Percentiles rank a stretch among this genome's conserved stretches.
phyloP scores from a whole-genome alignment of 805 yeast genomes.

The Candida stauntonica region DNA sequence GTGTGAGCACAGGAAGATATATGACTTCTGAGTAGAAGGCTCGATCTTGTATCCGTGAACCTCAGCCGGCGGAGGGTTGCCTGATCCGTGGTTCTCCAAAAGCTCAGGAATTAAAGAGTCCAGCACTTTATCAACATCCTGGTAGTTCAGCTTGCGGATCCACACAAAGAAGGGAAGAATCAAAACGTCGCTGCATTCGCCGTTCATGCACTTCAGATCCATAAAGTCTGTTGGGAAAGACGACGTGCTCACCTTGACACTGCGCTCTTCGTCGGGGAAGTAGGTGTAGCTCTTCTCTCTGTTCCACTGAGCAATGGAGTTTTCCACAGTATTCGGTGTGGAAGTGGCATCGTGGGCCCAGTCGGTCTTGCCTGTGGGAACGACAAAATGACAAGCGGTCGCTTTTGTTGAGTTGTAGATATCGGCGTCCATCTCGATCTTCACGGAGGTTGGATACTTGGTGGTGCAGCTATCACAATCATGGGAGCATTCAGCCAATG shows the following conservation, averaged over 20 bases:
- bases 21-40: constrained; percentile 39
- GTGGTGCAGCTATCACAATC: constrained; percentile 53
- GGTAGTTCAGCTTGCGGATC: constrained; percentile 46
- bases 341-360: constrained; percentile 77
- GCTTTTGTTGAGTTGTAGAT: constrained; percentile 67
- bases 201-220: constrained; percentile 38
- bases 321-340: constrained; percentile 42
- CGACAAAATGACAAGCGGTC: constrained; percentile 65
- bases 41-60: constrained; percentile 29
- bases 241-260: constrained; percentile 49
- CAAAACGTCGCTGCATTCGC: constrained; percentile 53
- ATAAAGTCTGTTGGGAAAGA: constrained; percentile 47
- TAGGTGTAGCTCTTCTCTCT: constrained; percentile 4
- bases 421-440: constrained; percentile 29
- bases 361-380: constrained; percentile 80
- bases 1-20: constrained; percentile 82
- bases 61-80: constrained; percentile 15
- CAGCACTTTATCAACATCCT: constrained; percentile 42
- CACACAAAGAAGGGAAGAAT: constrained; percentile 73
- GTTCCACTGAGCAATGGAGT: constrained; percentile 39
- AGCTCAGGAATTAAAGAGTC: constrained; percentile 40
- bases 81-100: constrained; percentile 25
- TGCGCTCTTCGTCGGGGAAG: constrained; percentile 21
- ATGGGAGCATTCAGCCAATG: constrained; percentile 45
- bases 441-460: constrained; percentile 48